These are phyloP conservation scores for Colletotrichum cereale DNA, from an alignment of 2,329 filamentous ascomycete species.

Conservation along the genomic window DNA sequence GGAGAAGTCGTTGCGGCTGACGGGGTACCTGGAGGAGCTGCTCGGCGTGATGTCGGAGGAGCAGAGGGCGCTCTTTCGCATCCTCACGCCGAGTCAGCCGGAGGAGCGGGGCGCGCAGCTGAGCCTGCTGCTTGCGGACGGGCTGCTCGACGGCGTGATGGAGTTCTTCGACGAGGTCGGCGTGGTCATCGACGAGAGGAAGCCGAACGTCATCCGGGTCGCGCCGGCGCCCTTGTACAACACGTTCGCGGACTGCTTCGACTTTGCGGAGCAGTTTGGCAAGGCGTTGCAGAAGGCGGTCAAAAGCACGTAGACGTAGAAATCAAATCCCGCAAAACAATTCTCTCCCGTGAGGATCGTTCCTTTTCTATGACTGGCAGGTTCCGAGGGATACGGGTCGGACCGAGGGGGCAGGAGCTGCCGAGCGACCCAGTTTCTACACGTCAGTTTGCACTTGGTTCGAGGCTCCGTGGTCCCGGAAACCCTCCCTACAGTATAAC, in stretches of 20 bases:
- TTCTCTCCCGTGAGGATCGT: no score
- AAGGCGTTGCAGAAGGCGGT: constrained; percentile 41
- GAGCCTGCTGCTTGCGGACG: constrained; percentile 74
- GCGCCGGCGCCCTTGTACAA: constrained; percentile 87
- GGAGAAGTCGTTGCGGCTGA: constrained; percentile 75
- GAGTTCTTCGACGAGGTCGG: constrained; percentile 71
- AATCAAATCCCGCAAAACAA: not conserved
- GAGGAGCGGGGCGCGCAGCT: constrained; percentile 80
- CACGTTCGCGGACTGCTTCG: constrained; percentile 71
- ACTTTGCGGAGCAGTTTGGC: constrained; percentile 48
- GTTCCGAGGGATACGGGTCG: not conserved
- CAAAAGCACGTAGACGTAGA: not conserved
- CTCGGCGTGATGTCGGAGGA: constrained; percentile 54
- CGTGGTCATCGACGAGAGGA: constrained; percentile 83
- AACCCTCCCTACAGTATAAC: not conserved
- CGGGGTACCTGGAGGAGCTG: constrained; percentile 77
- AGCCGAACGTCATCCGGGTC: constrained; percentile 83
- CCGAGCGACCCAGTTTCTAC: not conserved
- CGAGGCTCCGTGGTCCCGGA: not conserved
- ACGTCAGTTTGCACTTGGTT: not conserved
- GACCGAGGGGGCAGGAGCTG: not conserved
- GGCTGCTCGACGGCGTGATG: constrained; percentile 75
- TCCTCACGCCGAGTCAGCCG: constrained; percentile 76
- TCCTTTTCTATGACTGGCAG: not conserved
- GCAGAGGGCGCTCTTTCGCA: constrained; percentile 57